These are phyloP conservation scores for Phyllosticta paracitricarpa DNA, from an alignment of 2,329 filamentous ascomycete genomes.

Conservation along the genomic window DNA sequence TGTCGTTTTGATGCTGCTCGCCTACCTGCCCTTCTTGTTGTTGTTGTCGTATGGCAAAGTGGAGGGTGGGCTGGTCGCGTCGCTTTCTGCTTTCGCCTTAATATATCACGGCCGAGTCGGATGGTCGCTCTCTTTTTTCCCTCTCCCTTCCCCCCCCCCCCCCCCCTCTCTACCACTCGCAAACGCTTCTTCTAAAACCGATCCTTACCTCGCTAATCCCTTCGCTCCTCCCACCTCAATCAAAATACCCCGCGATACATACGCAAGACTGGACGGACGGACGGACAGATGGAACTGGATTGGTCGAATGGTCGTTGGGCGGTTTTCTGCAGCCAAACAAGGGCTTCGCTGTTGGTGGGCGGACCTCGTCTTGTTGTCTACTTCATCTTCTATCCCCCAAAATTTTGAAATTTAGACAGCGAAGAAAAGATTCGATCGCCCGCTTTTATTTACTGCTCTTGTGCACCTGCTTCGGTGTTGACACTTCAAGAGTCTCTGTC, in stretches of 20 bases:
- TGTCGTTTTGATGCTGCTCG: background rate
- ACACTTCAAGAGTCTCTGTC: too few species aligned
- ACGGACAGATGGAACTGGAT: background rate
- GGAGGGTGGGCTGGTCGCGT: background rate
- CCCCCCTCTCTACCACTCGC: background rate
- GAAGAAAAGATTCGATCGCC: background rate
- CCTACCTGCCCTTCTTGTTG: background rate
- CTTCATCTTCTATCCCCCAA: background rate
- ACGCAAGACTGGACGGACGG: background rate
- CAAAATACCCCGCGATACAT: background rate
- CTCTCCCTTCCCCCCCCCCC: background rate
- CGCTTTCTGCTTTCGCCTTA: background rate
- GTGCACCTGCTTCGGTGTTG: background rate
- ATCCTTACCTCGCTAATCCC: too few species aligned
- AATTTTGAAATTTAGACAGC: background rate
- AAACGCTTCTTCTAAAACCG: background rate
- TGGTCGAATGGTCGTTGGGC: background rate
- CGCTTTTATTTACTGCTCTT: background rate
- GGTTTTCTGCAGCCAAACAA: background rate
- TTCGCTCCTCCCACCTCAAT: background rate
- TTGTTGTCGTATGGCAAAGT: background rate
- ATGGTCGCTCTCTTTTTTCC: background rate
- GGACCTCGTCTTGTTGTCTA: background rate
- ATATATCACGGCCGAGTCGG: background rate
- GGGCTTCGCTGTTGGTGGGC: background rate